Conservation (phyloP, 495 filamentous ascomycete genomes). For the Parmelia sp. region DNA sequence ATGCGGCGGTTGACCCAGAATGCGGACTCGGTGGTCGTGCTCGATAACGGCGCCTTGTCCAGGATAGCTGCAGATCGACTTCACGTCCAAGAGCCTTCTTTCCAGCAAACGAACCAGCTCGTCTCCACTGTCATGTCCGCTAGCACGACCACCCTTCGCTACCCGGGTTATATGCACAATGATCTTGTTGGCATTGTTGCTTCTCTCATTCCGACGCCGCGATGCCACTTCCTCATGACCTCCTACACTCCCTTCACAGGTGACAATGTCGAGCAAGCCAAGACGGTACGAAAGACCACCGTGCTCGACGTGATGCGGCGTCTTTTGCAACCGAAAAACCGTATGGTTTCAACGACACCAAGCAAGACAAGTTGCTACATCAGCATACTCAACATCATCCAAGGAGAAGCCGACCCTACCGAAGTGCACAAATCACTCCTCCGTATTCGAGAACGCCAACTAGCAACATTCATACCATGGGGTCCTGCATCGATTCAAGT, state of each 20-base stretch:
- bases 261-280: conserved; percentile 90
- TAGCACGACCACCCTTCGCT: conserved; percentile 89
- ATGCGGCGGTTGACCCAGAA: conserved; percentile 90
- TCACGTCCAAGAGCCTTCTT: conserved; percentile 89
- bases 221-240: conserved; percentile 96
- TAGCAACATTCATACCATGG: conserved; percentile 98
- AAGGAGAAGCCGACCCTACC: conserved; percentile 94
- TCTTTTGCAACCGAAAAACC: conserved; percentile 92
- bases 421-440: conserved; percentile 97
- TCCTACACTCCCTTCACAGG: conserved; percentile 96
- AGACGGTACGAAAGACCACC: conserved; percentile 95
- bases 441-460: conserved; percentile 85
- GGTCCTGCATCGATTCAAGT: conserved; percentile 98
- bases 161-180: conserved; percentile 99
- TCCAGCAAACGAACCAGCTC: conserved; percentile 94
- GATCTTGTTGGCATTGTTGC: conserved; percentile 95
- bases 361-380: conserved; percentile 98
- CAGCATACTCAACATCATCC: conserved; percentile 96
- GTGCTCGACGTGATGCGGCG: conserved; percentile 96
- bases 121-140: conserved; percentile 99
- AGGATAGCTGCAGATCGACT: conserved; percentile 91
- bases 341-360: conserved; percentile 95
- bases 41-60: conserved; percentile 91
- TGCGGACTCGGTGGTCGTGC: conserved; percentile 93
- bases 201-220: conserved; percentile 89